Evolutionary conservation across 805 yeast species (phyloP).

Genomic region (Pichia exigua): DNA sequence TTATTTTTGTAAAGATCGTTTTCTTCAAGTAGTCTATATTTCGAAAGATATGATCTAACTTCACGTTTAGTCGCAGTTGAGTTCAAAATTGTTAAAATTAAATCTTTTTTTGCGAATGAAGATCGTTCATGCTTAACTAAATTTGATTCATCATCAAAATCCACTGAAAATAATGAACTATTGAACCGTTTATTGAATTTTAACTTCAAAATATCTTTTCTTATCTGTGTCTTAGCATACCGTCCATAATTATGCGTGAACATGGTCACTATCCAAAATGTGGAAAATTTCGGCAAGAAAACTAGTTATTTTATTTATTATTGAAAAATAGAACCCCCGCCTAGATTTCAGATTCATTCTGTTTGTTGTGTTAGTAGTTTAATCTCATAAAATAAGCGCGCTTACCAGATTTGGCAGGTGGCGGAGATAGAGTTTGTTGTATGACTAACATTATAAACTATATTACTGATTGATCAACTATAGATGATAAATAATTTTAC

Average conservation of each 20-base stretch:
- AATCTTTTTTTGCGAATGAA: conserved; percentile 51
- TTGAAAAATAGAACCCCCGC: not conserved
- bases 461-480: not conserved
- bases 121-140: conserved; percentile 18
- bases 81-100: conserved; percentile 76
- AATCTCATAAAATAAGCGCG: conserved; percentile 10
- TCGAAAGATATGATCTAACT: conserved; percentile 69
- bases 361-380: not conserved
- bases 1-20: conserved; percentile 26
- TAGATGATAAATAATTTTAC: not conserved
- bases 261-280: not conserved
- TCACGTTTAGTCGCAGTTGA: conserved; percentile 93
- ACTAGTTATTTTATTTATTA: too few relatives aligned
- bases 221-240: not conserved
- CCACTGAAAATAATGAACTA: not conserved
- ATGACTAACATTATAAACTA: too few relatives aligned
- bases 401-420: conserved; percentile 9
- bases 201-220: not conserved
- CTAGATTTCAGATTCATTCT: not conserved
- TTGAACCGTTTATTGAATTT: not conserved
- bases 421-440: too few relatives aligned
- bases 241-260: not conserved
- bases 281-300: not conserved
- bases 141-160: conserved; percentile 17
- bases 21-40: conserved; percentile 45